Percentiles rank a stretch among this genome's conserved stretches.
Conservation (phyloP, 805 yeast species). For the Sugiyamaella chiloensis region DNA sequence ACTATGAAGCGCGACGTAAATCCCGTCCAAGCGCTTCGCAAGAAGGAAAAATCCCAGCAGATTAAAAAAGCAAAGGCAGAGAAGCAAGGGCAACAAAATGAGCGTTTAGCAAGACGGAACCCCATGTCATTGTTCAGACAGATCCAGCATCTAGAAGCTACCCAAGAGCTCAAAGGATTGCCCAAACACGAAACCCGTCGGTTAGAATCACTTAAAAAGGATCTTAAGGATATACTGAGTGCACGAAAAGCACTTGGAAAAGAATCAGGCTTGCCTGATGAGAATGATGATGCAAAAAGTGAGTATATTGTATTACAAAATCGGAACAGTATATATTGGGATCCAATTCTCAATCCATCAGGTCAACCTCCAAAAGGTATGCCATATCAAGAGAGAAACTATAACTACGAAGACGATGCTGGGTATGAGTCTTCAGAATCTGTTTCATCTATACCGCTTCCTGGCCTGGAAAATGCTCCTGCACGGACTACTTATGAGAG, state of each 20-base stretch:
- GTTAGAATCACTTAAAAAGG: slow-evolving; percentile 19
- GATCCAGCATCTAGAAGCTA: slow-evolving; percentile 25
- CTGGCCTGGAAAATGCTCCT: slow-evolving; percentile 19
- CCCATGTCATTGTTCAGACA: slow-evolving; percentile 20
- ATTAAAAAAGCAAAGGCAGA: slow-evolving; percentile 28
- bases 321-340: slow-evolving; percentile 27
- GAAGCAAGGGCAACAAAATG: slow-evolving; percentile 24
- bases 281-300: background rate
- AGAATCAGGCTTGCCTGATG: background rate
- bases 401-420: slow-evolving; percentile 28
- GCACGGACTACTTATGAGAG: slow-evolving; percentile 24
- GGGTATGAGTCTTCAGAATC: slow-evolving; percentile 20
- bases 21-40: slow-evolving; percentile 25
- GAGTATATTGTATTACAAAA: background rate
- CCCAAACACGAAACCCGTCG: slow-evolving; percentile 8
- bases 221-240: slow-evolving; percentile 20
- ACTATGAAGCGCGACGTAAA: slow-evolving; percentile 20
- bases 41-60: slow-evolving; percentile 29
- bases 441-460: slow-evolving; percentile 33
- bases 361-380: slow-evolving; percentile 35
- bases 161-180: slow-evolving; percentile 24
- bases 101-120: slow-evolving; percentile 23
- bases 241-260: slow-evolving; percentile 17
- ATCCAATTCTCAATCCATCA: slow-evolving; percentile 27
- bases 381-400: slow-evolving; percentile 23